Conservation (phyloP, 2,329 filamentous ascomycete genomes). For the Arachnopeziza araneosa region DNA sequence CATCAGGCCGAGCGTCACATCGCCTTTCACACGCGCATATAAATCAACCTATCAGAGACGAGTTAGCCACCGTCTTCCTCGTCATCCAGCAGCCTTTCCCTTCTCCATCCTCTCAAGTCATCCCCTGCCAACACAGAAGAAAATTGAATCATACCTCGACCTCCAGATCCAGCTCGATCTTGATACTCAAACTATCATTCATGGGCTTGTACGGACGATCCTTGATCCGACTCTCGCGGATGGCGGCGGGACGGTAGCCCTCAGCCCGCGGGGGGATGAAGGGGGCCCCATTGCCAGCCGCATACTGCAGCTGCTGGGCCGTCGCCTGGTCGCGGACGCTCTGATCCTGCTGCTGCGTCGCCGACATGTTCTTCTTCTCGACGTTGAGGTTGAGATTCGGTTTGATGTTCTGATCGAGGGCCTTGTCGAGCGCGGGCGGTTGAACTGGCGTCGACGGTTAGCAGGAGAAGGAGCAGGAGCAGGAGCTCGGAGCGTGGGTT, state of each 20-base stretch:
- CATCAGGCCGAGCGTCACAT: conserved; percentile 33
- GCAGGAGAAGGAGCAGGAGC: too few relatives aligned
- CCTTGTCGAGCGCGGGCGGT: not conserved
- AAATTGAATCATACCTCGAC: conserved; percentile 29
- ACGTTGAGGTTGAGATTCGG: not conserved
- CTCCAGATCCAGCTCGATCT: conserved; percentile 34
- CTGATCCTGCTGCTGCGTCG: not conserved
- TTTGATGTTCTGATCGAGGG: not conserved
- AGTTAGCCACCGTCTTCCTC: conserved; percentile 3
- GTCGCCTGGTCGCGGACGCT: not conserved
- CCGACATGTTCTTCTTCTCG: not conserved
- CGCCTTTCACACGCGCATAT: conserved; percentile 22
- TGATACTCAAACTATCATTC: conserved; percentile 33
- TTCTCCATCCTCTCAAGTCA: too few relatives aligned
- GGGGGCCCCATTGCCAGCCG: not conserved
- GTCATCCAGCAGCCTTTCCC: too few relatives aligned
- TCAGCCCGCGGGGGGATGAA: conserved; percentile 9
- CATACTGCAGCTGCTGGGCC: not conserved
- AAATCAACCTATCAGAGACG: conserved; percentile 17
- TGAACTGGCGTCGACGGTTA: too few relatives aligned
- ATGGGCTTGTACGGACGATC: conserved; percentile 30
- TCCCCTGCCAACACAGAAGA: not conserved
- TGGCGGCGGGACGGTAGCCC: conserved; percentile 13
- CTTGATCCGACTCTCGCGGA: conserved; percentile 31
- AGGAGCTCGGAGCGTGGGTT: too few relatives aligned